Base-by-base conservation (phyloP, 2,329 filamentous ascomycete species). In the Sphaerulina vaccinii region DNA sequence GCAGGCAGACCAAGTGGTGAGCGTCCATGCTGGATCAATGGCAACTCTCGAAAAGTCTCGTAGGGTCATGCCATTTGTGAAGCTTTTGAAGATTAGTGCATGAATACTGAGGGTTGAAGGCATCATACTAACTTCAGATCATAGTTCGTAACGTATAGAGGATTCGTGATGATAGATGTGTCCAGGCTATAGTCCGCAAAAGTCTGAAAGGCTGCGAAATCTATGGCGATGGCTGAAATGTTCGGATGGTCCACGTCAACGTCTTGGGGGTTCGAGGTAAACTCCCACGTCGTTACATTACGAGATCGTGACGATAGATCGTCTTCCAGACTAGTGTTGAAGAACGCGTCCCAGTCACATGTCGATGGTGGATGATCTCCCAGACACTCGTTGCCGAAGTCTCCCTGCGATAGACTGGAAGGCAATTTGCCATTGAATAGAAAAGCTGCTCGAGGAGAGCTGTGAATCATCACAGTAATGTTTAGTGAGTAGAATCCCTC, bases 141-240 rank as follows among this genome's bases (percentile, higher is more conserved):
- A 21, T 33, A 2, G 27, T 39, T 16, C 16, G 15, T 19, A 10
- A 23, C 4, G 7, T 5, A 23, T n/a, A 40, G 15, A 8, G 57
- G 58, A 29, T 65, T 66, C 8, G 52, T 54, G 10, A 52, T 24
- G 3, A 52, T 37, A 1, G 57, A 55, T 4, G 62, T 49, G 46
- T 66, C 60, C 22, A 65, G 36, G 11, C 55, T 50, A 51, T 66
- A 67, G 18, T 42, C 56, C 5, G 61, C 60, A 46, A 64, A 65
- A 24, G 37, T 49, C 7, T 50, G 40, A 33, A 57, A 55, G 2
- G 55, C 51, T 2, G 52, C 50, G 16, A 55, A 58, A 24, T 62
- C 59, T 6, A 56, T 49, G 8, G 8, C 16, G 5, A 40, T 6
- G 11, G 32, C 16, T 18, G 37, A 19, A 6, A 19, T 23, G 21